Conservation (phyloP, 2,329 filamentous ascomycete species). For the Cladosporium oxysporum region DNA sequence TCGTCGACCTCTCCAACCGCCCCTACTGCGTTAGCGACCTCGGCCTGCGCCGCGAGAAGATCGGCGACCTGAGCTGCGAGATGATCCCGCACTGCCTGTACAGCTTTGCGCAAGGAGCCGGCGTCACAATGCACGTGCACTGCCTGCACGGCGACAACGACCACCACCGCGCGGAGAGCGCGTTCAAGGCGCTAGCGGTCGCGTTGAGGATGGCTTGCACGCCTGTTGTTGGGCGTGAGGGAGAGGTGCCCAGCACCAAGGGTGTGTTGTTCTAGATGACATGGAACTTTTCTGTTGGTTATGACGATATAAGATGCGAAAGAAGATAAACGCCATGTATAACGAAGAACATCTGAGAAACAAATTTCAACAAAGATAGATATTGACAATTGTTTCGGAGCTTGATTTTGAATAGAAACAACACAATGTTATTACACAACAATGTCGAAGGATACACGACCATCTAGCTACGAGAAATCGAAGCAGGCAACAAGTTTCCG, state of each 20-base stretch:
- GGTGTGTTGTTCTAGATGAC: constrained; percentile 67
- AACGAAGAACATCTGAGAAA: not conserved
- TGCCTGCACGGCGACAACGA: constrained; percentile 89
- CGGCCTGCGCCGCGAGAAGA: constrained; percentile 84
- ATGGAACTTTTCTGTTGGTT: not conserved
- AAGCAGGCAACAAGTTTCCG: not conserved
- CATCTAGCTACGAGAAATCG: not conserved
- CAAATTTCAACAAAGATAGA: not conserved
- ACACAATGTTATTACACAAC: constrained; percentile 11
- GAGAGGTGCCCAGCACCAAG: constrained; percentile 95
- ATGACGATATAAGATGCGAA: not conserved
- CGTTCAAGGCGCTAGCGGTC: constrained; percentile 93
- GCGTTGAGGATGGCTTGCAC: constrained; percentile 77
- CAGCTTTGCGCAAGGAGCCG: constrained; percentile 88
- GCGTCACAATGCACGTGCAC: constrained; percentile 93
- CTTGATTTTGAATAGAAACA: not conserved
- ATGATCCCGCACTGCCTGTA: constrained; percentile 97
- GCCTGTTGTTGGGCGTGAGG: constrained; percentile 75
- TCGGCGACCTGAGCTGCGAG: constrained; percentile 89
- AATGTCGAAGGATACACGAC: not conserved
- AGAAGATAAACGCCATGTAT: constrained; percentile 4
- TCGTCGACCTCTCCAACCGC: constrained; percentile 91
- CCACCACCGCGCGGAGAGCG: constrained; percentile 93
- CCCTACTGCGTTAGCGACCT: constrained; percentile 83
- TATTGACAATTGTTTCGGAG: not conserved